phyloP scores from a whole-genome alignment of 31 red algal genomes.

The Porphyra umbilicalis region DNA sequence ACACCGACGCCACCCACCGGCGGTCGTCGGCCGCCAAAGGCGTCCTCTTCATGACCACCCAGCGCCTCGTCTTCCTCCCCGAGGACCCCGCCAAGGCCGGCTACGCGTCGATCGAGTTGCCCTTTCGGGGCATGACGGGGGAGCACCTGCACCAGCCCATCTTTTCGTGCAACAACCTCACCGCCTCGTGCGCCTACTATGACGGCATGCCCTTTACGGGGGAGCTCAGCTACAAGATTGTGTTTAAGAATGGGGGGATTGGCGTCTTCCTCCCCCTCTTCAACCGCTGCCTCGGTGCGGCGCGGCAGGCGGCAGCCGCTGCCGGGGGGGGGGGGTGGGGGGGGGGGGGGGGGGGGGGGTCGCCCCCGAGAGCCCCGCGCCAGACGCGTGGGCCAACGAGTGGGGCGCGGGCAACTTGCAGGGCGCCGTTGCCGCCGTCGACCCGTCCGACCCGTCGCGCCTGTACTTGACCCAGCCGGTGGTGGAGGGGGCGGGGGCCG shows the following conservation, averaged over 20 bases:
- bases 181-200: conserved; percentile 48
- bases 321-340: conserved; percentile 10
- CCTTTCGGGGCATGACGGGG: conserved; percentile 62
- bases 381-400: conserved; percentile 9
- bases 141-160: conserved; percentile 77
- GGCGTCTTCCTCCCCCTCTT: conserved; percentile 68
- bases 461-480: conserved; percentile 74
- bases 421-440: conserved; percentile 32
- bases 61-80: conserved; percentile 31
- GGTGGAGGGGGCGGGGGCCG: not conserved
- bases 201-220: conserved; percentile 64
- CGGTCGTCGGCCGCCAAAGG: conserved; percentile 36
- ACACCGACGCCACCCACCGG: conserved; percentile 23
- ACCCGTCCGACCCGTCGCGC: conserved; percentile 63
- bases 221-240: conserved; percentile 41
- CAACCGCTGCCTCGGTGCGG: conserved; percentile 40
- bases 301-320: conserved; percentile 27
- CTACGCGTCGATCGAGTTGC: conserved; percentile 50
- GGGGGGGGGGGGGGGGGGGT: conserved; percentile 9
- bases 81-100: conserved; percentile 17
- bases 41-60: conserved; percentile 59
- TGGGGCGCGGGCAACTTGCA: conserved; percentile 37
- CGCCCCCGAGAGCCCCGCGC: not conserved
- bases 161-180: conserved; percentile 67
- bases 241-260: conserved; percentile 68